A percentile compares a stretch with the other conserved stretches of the same genome.
These are phyloP conservation scores for Sistotremastrum suecicum DNA, from an alignment of 768 basidiomycete species.

Conservation along the genomic window DNA sequence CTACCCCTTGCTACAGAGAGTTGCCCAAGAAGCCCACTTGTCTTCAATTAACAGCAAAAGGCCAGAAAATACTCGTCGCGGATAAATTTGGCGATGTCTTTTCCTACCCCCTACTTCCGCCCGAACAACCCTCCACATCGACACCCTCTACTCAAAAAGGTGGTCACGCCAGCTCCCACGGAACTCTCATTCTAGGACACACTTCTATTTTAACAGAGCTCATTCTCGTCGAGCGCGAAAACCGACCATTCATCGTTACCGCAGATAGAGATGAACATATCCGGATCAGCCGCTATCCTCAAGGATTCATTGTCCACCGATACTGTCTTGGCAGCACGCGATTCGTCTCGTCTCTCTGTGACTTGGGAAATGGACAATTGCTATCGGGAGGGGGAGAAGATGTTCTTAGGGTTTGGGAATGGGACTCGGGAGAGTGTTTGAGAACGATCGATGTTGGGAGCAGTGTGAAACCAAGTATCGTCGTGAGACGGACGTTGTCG, in stretches of 20 bases:
- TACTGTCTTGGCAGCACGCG: conserved; percentile 52
- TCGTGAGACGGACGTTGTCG: too few relatives aligned
- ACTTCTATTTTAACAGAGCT: conserved; percentile 72
- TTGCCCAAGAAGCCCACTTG: conserved; percentile 73
- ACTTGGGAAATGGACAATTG: conserved; percentile 15
- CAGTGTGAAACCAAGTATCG: too few relatives aligned
- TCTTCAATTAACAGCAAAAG: conserved; percentile 46
- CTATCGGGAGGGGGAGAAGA: conserved; percentile 86
- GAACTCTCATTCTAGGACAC: conserved; percentile 72
- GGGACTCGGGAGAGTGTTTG: conserved; percentile 39
- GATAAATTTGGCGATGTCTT: conserved; percentile 97
- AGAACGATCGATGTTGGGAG: too few relatives aligned
- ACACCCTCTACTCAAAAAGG: conserved; percentile 41
- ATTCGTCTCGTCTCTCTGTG: neutral
- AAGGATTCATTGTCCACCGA: conserved; percentile 73
- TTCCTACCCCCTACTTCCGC: conserved; percentile 48
- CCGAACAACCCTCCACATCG: conserved; percentile 9
- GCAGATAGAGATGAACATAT: conserved; percentile 96
- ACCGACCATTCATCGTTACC: conserved; percentile 51
- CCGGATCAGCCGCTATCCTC: conserved; percentile 78
- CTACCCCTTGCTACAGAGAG: conserved; percentile 32
- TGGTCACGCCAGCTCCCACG: conserved; percentile 31
- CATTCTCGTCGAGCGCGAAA: conserved; percentile 50
- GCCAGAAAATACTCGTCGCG: conserved; percentile 58
- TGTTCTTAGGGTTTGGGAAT: conserved; percentile 65